Base-by-base conservation (phyloP, 352 stramenopile species). In the Phytophthora ramorum region DNA sequence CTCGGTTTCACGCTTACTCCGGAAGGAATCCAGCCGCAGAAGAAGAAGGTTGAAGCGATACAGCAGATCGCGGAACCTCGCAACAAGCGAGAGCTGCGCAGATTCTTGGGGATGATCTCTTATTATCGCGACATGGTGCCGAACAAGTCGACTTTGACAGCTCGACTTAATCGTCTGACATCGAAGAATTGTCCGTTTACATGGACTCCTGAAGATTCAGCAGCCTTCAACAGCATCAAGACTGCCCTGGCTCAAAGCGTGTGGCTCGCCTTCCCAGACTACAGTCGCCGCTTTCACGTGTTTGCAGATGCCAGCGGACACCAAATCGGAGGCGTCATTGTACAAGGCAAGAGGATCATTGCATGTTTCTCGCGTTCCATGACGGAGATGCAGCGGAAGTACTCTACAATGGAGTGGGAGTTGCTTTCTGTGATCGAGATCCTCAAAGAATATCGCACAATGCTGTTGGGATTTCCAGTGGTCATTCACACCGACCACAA, bases 81-180 rank as follows among this genome's bases (percentile, higher is more conserved):
- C 7, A 65, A 7, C 5, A 65, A 58, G n/a, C 49, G 48, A 20
- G 54, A 47, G 30, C 40, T 59, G 0, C 26, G 35, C 3, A 1
- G 30, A 0, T 54, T 66, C 20, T 24, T 59, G 4, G 58, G 48
- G 7, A 66, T 60, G 48, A 66, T 60, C 13, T 52, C 37, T 7
- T 32, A 28, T 28, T 28, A 28, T 28, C 24, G 24, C 24, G 24
- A 32, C 4, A 32, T 9, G 28, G 28, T 32, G 3, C 28, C 28
- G 28, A 32, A 32, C 8, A 32, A 32, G 28, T 32, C 28, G 6
- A 6, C 28, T 1, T 32, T 32, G 28, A 32, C 6, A 32, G 28
- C 28, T 7, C 28, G 7, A 32, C 28, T 32, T 7, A 32, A 32
- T 32, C 28, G 28, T 1, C 3, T 32, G 4, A 32, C 28, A 9